These are phyloP conservation scores for Inga oerstediana DNA, from an alignment of 306 rosid species.

Conservation along the genomic window DNA sequence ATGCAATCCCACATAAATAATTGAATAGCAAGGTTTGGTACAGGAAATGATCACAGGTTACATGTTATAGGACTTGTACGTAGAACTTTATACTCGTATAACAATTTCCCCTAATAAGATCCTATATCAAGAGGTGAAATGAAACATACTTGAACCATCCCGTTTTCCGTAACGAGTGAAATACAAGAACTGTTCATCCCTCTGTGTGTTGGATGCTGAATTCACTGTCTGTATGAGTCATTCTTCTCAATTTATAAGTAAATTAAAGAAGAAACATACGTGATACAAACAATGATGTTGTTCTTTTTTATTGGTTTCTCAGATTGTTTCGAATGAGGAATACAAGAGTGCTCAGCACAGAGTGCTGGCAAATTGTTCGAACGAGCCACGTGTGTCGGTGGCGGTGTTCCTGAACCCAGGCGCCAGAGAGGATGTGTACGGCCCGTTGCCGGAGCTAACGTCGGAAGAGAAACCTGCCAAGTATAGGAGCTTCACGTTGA, in stretches of 20 bases:
- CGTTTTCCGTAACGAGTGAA: too few relatives aligned
- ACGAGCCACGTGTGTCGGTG: constrained; percentile 55
- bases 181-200: too few relatives aligned
- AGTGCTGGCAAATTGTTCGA: constrained; percentile 58
- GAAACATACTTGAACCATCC: too few relatives aligned
- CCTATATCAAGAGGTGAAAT: too few relatives aligned
- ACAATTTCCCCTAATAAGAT: too few relatives aligned
- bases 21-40: too few relatives aligned
- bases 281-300: not conserved
- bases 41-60: too few relatives aligned
- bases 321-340: constrained; percentile 66
- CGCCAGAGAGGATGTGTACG: constrained; percentile 49
- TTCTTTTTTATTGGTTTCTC: not conserved
- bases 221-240: not conserved
- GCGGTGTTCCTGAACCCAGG: constrained; percentile 66
- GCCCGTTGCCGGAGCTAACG: constrained; percentile 79
- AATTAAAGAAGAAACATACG: not conserved
- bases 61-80: too few relatives aligned
- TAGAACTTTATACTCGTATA: too few relatives aligned
- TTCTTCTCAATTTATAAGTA: not conserved
- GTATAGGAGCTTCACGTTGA: constrained; percentile 47
- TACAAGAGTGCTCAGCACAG: constrained; percentile 80
- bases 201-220: not conserved
- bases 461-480: constrained; percentile 52
- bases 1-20: too few relatives aligned